phyloP scores from a whole-genome alignment of 345 rosid species.

The Boechera stricta region DNA sequence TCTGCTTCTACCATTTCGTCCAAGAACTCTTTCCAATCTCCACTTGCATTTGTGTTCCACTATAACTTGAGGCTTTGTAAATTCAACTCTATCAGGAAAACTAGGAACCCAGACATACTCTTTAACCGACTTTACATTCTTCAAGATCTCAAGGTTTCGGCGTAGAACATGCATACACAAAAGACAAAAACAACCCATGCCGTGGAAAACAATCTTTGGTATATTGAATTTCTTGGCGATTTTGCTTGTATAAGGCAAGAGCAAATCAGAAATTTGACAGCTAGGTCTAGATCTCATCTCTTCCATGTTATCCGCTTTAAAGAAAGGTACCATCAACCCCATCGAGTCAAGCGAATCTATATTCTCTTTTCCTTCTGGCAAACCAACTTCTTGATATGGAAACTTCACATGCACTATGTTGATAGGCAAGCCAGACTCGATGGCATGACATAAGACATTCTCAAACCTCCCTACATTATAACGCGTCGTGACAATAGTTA shows the following conservation, averaged over 20 bases:
- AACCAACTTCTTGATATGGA: slow-evolving; percentile 42
- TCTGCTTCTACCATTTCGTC: slow-evolving; percentile 38
- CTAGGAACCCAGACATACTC: slow-evolving; percentile 48
- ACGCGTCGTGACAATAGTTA: slow-evolving; percentile 55
- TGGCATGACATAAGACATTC: slow-evolving; percentile 28
- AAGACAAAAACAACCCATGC: slow-evolving; percentile 48
- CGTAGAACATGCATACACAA: slow-evolving; percentile 40
- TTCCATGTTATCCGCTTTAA: slow-evolving; percentile 34
- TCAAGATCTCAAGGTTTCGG: slow-evolving; percentile 15
- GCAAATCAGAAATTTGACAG: slow-evolving; percentile 60
- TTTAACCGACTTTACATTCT: slow-evolving; percentile 12
- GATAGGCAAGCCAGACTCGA: slow-evolving; percentile 39
- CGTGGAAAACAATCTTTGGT: slow-evolving; percentile 63
- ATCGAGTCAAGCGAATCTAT: slow-evolving; percentile 29
- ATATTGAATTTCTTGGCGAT: slow-evolving; percentile 47
- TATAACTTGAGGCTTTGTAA: slow-evolving; percentile 49
- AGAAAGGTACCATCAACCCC: not conserved
- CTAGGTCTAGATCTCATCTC: slow-evolving; percentile 48
- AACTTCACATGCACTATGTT: slow-evolving; percentile 21
- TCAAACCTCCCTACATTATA: slow-evolving; percentile 43
- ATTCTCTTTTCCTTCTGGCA: slow-evolving; percentile 51
- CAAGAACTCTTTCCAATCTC: slow-evolving; percentile 24
- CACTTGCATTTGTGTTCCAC: not conserved
- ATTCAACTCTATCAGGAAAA: slow-evolving; percentile 49
- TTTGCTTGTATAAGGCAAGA: slow-evolving; percentile 47